Base-by-base conservation (phyloP, 257 asterid species). In the Phtheirospermum japonicum region DNA sequence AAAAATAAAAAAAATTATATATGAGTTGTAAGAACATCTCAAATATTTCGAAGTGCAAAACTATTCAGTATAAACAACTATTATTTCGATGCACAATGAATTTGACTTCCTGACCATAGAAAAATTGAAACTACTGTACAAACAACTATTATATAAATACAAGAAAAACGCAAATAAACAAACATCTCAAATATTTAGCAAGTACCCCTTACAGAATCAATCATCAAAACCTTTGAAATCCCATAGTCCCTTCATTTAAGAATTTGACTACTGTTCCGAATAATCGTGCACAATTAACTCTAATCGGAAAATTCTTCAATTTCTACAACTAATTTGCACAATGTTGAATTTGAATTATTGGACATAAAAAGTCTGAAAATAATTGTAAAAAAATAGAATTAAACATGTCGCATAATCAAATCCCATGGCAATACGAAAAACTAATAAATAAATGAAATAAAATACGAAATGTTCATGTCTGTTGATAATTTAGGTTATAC, bases 401-500 rank as follows among this genome's bases (percentile, higher is more conserved):
- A n/a, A n/a, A n/a, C n/a, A n/a, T n/a, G n/a, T n/a, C n/a, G n/a
- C n/a, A 16, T 45, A 45, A 45, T 45, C 52, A 23, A 23, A 23
- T 23, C 28, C 10, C 56, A 50, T 18, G 11, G 23, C 13, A 50
- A 50, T 18, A 8, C 19, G 56, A 50, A 9, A 18, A 50, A 50
- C 9, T 4, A 19, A 9, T 3, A 26, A 52, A 10, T 13, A 6
- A 8, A 2, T 11, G 36, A 28, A 59, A 34, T 23, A 34, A 19
- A 26, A 20, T 45, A 33, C 9, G 17, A 18, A 26, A 40, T 32
- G 48, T 23, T 18, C 0, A 13, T 8, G 19, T 40, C 43, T 26
- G 16, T 0, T 46, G 39, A 49, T 64, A 23, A 18, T 7, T 10
- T 18, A 30, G 23, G 4, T 9, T 6, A 76, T 92, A 92, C 98